phyloP scores from a whole-genome alignment of 805 yeast genomes.

The Metschnikowia sp. region DNA sequence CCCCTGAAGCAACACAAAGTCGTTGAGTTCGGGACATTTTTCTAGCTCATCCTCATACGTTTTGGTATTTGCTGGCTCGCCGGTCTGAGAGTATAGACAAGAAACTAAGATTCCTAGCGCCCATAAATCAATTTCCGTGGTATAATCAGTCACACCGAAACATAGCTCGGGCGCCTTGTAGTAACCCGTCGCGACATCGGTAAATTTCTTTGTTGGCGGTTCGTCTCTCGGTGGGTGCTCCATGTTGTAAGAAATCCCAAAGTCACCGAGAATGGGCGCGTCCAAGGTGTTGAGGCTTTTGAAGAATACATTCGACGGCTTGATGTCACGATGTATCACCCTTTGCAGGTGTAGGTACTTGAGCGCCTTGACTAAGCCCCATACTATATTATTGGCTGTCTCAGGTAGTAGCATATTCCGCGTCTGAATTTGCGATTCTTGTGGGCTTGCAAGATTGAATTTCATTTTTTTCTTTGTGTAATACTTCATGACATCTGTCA shows the following conservation, averaged over 20 bases:
- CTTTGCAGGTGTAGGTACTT: conserved; percentile 29
- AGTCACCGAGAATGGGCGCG: conserved; percentile 51
- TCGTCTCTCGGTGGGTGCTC: conserved; percentile 31
- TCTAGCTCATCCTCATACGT: conserved; percentile 32
- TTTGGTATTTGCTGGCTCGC: conserved; percentile 32
- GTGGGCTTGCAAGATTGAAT: conserved; percentile 26
- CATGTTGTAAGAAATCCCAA: conserved; percentile 49
- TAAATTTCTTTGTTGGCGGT: conserved; percentile 37
- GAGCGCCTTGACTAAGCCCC: conserved; percentile 23
- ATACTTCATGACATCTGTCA: conserved; percentile 23
- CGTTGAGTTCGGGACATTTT: conserved; percentile 36
- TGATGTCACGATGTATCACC: conserved; percentile 41
- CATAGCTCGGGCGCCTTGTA: conserved; percentile 76
- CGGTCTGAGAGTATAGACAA: conserved; percentile 39
- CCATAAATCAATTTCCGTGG: conserved; percentile 66
- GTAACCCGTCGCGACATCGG: conserved; percentile 63
- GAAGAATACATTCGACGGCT: conserved; percentile 36
- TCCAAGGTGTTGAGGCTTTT: conserved; percentile 16
- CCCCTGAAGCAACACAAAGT: conserved; percentile 53
- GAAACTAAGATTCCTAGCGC: conserved; percentile 60
- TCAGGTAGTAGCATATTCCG: conserved; percentile 16
- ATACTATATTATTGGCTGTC: conserved; percentile 13
- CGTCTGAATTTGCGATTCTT: conserved; percentile 8
- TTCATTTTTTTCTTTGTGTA: conserved; percentile 20
- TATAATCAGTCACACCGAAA: conserved; percentile 55